A percentile compares a stretch with the other conserved stretches of the same genome.
Evolutionary conservation across 441 rosid species (phyloP).

Genomic region (Croton laevigatus): DNA sequence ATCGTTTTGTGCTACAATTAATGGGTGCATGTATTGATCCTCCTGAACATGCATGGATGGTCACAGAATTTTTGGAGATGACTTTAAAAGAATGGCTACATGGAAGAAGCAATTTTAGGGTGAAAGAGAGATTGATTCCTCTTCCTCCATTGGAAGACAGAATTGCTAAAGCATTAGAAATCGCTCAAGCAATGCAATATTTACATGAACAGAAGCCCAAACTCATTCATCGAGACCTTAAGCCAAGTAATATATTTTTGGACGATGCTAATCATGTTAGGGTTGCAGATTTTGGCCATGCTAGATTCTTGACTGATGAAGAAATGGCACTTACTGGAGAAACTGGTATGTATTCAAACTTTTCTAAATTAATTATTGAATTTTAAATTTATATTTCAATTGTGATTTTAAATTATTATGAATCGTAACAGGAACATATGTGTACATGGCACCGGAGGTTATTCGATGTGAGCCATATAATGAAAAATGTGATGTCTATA

Average conservation of each 20-base stretch:
- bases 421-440: slow-evolving; percentile 40
- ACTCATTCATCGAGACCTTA: slow-evolving; percentile 55
- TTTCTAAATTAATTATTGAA: not conserved
- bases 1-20: slow-evolving; percentile 45
- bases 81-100: slow-evolving; percentile 61
- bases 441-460: slow-evolving; percentile 66
- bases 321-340: slow-evolving; percentile 59
- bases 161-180: slow-evolving; percentile 42
- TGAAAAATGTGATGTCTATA: slow-evolving; percentile 60
- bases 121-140: slow-evolving; percentile 29
- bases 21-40: slow-evolving; percentile 57
- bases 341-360: slow-evolving; percentile 32
- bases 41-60: slow-evolving; percentile 51
- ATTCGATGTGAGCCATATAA: slow-evolving; percentile 49
- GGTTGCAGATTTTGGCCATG: slow-evolving; percentile 64
- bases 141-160: slow-evolving; percentile 42
- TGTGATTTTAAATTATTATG: not conserved
- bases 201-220: slow-evolving; percentile 56
- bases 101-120: slow-evolving; percentile 31
- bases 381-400: not conserved
- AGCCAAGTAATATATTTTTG: slow-evolving; percentile 57
- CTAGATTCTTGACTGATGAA: slow-evolving; percentile 39
- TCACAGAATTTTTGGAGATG: slow-evolving; percentile 39
- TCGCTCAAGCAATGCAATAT: slow-evolving; percentile 60
- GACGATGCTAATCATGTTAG: slow-evolving; percentile 44